These are phyloP conservation scores for Tricholoma flavovirens DNA, from an alignment of 768 basidiomycete genomes.

Conservation along the genomic window DNA sequence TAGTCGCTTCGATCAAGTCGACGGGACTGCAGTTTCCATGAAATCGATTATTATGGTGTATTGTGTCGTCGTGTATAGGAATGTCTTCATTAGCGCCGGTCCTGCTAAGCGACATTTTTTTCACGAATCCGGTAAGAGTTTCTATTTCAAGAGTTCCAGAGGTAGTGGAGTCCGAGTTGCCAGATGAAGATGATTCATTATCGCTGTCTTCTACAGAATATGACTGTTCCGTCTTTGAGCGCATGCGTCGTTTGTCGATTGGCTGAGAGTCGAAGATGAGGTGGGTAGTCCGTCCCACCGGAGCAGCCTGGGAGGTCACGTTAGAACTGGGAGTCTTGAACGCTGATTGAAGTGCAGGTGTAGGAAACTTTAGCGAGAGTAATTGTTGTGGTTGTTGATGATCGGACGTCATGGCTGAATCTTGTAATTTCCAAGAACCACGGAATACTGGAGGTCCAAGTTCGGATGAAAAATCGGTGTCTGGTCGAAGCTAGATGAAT, in stretches of 20 bases:
- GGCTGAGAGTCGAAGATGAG: conserved; percentile 22
- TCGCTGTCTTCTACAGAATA: conserved; percentile 15
- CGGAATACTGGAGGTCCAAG: conserved; percentile 58
- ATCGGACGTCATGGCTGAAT: not conserved
- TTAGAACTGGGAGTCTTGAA: not conserved
- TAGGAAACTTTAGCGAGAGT: not conserved
- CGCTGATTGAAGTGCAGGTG: not conserved
- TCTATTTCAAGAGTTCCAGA: conserved; percentile 32
- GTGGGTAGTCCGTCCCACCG: conserved; percentile 23
- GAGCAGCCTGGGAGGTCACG: not conserved
- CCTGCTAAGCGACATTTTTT: conserved; percentile 31
- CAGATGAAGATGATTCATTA: conserved; percentile 20
- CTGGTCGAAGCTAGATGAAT: conserved; percentile 49
- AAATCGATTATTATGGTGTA: conserved; percentile 44
- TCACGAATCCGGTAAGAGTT: conserved; percentile 27
- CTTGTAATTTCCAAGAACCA: conserved; percentile 53
- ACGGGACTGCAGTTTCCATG: conserved; percentile 59
- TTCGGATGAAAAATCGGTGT: conserved; percentile 53
- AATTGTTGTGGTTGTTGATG: conserved; percentile 1
- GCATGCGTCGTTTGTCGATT: conserved; percentile 9
- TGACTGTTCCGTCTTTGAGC: conserved; percentile 1
- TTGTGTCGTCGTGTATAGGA: conserved; percentile 22
- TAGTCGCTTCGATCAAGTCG: conserved; percentile 47
- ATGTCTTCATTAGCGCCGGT: conserved; percentile 22
- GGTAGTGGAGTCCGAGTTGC: conserved; percentile 18